Percentiles rank a stretch among this genome's conserved stretches.
phyloP scores from a whole-genome alignment of 208 protist genomes.

The Trypanosoma caninum region DNA sequence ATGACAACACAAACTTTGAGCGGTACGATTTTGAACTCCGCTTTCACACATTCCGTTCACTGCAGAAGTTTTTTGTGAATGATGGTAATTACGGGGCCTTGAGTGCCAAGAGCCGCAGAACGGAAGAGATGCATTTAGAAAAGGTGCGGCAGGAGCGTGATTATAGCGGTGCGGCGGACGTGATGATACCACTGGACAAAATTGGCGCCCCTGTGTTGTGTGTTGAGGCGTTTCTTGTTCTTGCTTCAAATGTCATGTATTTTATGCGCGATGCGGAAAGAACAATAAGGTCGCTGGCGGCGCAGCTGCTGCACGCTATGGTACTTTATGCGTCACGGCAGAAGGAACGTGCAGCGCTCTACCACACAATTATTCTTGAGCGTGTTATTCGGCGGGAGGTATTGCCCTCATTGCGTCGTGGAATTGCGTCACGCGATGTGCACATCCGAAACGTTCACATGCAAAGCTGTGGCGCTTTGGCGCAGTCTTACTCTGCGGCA shows the following conservation, averaged over 20 bases:
- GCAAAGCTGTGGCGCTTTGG: constrained; percentile 63
- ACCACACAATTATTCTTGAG: constrained; percentile 49
- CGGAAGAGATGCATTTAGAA: not conserved
- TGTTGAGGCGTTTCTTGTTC: constrained; percentile 47
- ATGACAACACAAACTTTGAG: constrained; percentile 39
- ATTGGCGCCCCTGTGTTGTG: constrained; percentile 44
- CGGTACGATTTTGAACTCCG: constrained; percentile 87
- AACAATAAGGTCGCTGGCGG: constrained; percentile 67
- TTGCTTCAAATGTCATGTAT: constrained; percentile 77
- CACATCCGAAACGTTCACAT: constrained; percentile 77
- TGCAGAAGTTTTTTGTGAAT: constrained; percentile 74
- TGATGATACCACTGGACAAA: constrained; percentile 55
- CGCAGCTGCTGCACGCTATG: constrained; percentile 71
- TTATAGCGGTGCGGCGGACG: constrained; percentile 65
- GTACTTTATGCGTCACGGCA: constrained; percentile 59
- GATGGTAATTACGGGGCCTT: constrained; percentile 46
- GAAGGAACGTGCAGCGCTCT: constrained; percentile 10
- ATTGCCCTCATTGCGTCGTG: constrained; percentile 77
- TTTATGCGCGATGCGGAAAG: constrained; percentile 80
- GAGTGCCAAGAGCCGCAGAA: not conserved
- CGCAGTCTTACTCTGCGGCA: constrained; percentile 40
- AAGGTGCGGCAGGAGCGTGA: constrained; percentile 46
- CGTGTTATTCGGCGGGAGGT: constrained; percentile 65
- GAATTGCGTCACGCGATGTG: constrained; percentile 71
- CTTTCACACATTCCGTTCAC: constrained; percentile 79